Evolutionary conservation across 495 filamentous ascomycete genomes (phyloP).

Genomic region (Lasiosphaeria ovina): DNA sequence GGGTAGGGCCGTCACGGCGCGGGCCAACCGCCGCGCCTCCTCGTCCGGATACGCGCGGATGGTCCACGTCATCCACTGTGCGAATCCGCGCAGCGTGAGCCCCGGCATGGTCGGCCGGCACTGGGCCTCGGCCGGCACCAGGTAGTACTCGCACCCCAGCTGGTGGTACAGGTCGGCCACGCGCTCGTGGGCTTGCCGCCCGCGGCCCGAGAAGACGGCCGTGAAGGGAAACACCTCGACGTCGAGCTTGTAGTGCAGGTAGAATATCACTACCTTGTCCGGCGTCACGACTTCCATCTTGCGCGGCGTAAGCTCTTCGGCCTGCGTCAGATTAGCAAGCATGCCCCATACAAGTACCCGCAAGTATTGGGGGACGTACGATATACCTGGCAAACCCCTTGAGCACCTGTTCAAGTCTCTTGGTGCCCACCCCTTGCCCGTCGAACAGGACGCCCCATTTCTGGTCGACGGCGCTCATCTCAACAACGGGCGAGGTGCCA

Average conservation of each 20-base stretch:
- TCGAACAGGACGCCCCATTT: slow-evolving; percentile 81
- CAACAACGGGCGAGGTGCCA: slow-evolving; percentile 7
- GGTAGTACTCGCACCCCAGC: slow-evolving; percentile 75
- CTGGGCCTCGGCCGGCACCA: slow-evolving; percentile 62
- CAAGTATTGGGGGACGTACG: slow-evolving; percentile 46
- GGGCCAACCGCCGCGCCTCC: slow-evolving; percentile 72
- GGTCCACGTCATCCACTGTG: slow-evolving; percentile 69
- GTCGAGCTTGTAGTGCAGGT: slow-evolving; percentile 60
- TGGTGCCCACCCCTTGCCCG: slow-evolving; percentile 61
- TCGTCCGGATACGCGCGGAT: slow-evolving; percentile 75
- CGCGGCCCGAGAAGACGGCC: slow-evolving; percentile 23
- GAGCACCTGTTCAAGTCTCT: slow-evolving; percentile 68
- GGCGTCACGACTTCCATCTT: slow-evolving; percentile 79
- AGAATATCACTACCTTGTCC: slow-evolving; percentile 76
- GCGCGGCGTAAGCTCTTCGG: slow-evolving; percentile 71
- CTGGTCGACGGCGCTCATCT: slow-evolving; percentile 37
- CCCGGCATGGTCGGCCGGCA: slow-evolving; percentile 68
- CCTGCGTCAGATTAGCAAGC: slow-evolving; percentile 43
- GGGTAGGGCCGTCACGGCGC: slow-evolving; percentile 69
- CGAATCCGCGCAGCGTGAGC: slow-evolving; percentile 77
- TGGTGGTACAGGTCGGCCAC: slow-evolving; percentile 68
- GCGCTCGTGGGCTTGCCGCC: slow-evolving; percentile 35
- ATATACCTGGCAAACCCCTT: slow-evolving; percentile 76
- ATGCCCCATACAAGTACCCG: not conserved
- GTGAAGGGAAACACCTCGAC: slow-evolving; percentile 52